These are phyloP conservation scores for Euphorbia corollata DNA, from an alignment of 441 rosid genomes.

Conservation along the genomic window DNA sequence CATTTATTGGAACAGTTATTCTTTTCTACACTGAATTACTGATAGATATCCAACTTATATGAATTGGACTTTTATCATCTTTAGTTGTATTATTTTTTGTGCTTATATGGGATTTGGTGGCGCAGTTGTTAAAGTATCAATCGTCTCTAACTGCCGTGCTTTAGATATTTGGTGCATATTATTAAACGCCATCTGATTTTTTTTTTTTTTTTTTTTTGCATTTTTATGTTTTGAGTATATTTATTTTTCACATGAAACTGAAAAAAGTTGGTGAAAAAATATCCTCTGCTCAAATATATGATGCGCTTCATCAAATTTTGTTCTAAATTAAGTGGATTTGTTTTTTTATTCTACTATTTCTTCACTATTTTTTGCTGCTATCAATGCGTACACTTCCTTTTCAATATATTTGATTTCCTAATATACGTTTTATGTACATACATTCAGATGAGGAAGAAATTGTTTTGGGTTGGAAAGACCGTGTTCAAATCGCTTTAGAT, in stretches of 20 bases:
- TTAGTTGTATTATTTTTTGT: slow-evolving; percentile 3
- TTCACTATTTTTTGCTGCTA: neutral
- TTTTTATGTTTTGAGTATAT: neutral
- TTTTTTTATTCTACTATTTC: neutral
- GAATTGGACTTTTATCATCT: neutral
- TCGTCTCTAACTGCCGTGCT: too few species aligned
- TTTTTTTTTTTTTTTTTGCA: too few species aligned
- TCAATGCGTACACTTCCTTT: neutral
- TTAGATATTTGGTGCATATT: too few species aligned
- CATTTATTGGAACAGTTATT: slow-evolving; percentile 14
- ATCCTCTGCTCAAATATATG: neutral
- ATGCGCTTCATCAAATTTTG: neutral
- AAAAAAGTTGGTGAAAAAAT: neutral
- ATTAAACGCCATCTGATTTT: too few species aligned
- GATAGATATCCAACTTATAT: slow-evolving; percentile 1
- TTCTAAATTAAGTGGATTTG: neutral
- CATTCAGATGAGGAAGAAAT: slow-evolving; percentile 42
- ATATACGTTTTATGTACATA: slow-evolving; percentile 16
- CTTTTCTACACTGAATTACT: slow-evolving; percentile 1
- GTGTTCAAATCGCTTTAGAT: slow-evolving; percentile 82
- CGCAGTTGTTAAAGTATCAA: neutral
- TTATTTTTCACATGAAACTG: neutral
- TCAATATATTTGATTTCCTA: neutral
- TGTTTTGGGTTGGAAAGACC: slow-evolving; percentile 69
- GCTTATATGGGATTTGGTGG: neutral